Conservation (phyloP, 495 filamentous ascomycete genomes). For the Xylaria grammica region DNA sequence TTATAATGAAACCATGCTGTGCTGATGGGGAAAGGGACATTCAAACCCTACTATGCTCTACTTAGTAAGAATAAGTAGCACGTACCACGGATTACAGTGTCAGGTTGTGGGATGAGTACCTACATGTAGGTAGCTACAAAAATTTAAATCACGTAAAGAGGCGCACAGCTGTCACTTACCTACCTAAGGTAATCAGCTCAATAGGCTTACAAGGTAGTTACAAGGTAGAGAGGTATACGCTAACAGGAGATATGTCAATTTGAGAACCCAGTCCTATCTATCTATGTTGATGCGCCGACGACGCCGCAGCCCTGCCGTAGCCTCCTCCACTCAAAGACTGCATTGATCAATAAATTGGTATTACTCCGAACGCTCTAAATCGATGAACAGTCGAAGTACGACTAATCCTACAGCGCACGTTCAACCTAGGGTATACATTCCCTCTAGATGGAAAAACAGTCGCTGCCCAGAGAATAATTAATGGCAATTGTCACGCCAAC, state of each 20-base stretch:
- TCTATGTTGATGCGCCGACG: slow-evolving; percentile 6
- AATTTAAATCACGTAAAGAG: no score
- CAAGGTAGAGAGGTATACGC: no score
- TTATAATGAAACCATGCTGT: no score
- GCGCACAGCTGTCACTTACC: no score
- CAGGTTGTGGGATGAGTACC: no score
- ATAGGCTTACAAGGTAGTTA: no score
- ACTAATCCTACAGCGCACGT: slow-evolving; percentile 14
- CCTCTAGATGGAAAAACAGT: not conserved
- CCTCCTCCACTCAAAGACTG: not conserved
- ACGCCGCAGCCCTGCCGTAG: not conserved
- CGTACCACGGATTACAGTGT: no score
- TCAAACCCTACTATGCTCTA: no score
- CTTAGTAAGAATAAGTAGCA: no score
- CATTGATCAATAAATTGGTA: slow-evolving; percentile 13
- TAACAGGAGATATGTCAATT: not conserved
- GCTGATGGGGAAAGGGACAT: no score
- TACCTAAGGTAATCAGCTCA: no score
- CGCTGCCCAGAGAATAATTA: not conserved
- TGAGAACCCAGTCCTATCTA: not conserved
- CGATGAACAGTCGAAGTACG: not conserved
- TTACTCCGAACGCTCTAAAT: slow-evolving; percentile 9
- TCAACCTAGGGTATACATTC: slow-evolving; percentile 1
- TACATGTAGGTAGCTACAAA: no score
- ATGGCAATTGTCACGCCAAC: not conserved